Evolutionary conservation across 805 yeast genomes (phyloP), one percentile per base, ranked within the genome.

Genomic region (Lachancea meyersii): DNA sequence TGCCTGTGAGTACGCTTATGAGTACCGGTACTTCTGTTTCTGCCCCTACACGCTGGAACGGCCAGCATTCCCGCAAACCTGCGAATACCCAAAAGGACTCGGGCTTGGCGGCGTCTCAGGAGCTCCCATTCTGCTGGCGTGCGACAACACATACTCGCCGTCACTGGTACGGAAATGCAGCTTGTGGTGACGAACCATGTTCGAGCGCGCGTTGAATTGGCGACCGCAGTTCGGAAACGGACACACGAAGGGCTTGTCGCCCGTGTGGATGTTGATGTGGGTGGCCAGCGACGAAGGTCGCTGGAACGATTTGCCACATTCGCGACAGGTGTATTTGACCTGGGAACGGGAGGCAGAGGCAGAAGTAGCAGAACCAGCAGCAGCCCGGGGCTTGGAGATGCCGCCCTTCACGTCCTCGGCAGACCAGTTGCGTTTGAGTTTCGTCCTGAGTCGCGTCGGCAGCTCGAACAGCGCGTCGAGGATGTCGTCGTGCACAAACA

Each of bases 261-360:
- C 96, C 1, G 95, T 86, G 55, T 86, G 96, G 24, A 86, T 72
- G 48, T 95, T 70, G 57, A 76, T 65, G 65, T 87, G 96, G 0
- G 95, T 86, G 35, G 88, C 66, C 48, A 87, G 67, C 55, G 87
- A 86, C 13, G 95, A 95, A 32, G 95, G 89, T 58, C 88, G 93
- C 0, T 93, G 81, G 54, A 87, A 87, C 42, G 77, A 62, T 58
- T 86, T 86, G 17, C 77, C 80, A 64, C 96, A 87, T 51, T 69
- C 77, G n/a, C 71, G 68, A 57, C 96, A 87, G 51, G 72, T 77
- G 48, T 70, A 51, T 38, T 35, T 35, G 30, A 32, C 28, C 38
- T 23, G 38, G 38, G 9, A n/a, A 9, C 32, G 9, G 17, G 32
- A 11, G 17, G 17, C n/a, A n/a, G n/a, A n/a, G n/a, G n/a, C n/a